phyloP scores from a whole-genome alignment of 768 basidiomycete genomes.

The Mycena kentingensis region DNA sequence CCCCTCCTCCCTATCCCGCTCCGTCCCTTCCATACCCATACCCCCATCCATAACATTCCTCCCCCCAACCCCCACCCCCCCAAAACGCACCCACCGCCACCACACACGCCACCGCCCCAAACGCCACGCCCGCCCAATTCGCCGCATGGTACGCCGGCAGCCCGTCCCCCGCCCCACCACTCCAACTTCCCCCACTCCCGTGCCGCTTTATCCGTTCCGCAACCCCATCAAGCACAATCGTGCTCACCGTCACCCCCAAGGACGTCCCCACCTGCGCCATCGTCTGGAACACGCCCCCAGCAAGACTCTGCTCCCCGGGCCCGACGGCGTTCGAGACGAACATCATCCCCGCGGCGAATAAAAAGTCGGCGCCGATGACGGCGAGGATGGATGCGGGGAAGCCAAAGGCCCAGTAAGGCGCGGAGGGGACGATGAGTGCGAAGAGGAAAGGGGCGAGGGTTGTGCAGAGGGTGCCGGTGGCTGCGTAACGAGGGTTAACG shows the following conservation, averaged over 20 bases:
- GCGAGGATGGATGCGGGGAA: slow-evolving; percentile 58
- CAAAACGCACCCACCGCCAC: neutral
- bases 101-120: neutral
- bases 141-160: slow-evolving; percentile 17
- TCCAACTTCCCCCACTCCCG: no score
- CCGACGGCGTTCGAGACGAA: slow-evolving; percentile 56
- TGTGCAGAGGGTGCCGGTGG: slow-evolving; percentile 49
- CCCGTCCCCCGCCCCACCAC: no score
- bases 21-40: no score
- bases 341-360: slow-evolving; percentile 57
- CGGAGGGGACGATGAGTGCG: slow-evolving; percentile 50
- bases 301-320: slow-evolving; percentile 58
- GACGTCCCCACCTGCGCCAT: slow-evolving; percentile 59
- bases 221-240: slow-evolving; percentile 56
- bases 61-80: neutral
- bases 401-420: slow-evolving; percentile 60
- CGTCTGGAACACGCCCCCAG: slow-evolving; percentile 63
- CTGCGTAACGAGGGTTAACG: neutral
- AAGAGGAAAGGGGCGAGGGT: slow-evolving; percentile 52
- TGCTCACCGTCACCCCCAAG: slow-evolving; percentile 58
- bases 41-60: neutral
- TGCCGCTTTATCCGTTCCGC: slow-evolving; percentile 31
- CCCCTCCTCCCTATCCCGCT: no score
- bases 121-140: slow-evolving; percentile 18
- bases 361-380: slow-evolving; percentile 64